These are phyloP conservation scores for Arxiozyma heterogenica DNA, from an alignment of 1,139 yeast species.

Conservation along the genomic window DNA sequence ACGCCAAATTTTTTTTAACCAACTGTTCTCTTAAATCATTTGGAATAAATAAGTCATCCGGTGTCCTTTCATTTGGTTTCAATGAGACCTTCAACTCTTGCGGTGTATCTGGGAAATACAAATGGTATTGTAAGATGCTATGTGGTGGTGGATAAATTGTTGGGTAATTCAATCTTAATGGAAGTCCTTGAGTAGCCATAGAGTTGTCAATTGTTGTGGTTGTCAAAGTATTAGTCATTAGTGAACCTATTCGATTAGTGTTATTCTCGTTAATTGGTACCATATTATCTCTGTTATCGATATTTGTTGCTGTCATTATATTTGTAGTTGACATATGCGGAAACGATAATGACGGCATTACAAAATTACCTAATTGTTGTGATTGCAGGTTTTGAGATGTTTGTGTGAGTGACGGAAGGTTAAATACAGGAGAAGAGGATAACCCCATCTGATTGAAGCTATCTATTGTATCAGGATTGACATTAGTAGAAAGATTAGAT, in stretches of 20 bases:
- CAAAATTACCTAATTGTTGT: background rate
- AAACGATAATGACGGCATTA: background rate
- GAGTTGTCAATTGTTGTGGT: background rate
- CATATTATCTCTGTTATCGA: background rate
- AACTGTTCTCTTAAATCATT: conserved; percentile 63
- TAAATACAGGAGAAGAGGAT: background rate
- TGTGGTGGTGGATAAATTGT: conserved; percentile 30
- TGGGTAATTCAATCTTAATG: conserved; percentile 17
- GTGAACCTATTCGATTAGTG: background rate
- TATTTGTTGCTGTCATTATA: background rate
- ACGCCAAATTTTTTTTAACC: conserved; percentile 70
- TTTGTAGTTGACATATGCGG: background rate
- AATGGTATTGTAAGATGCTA: conserved; percentile 64
- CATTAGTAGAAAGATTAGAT: background rate
- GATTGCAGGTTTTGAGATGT: background rate
- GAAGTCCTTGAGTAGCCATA: background rate
- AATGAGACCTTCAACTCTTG: conserved; percentile 55
- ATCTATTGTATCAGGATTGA: conserved; percentile 1
- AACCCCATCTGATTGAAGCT: conserved; percentile 4
- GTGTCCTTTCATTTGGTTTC: conserved; percentile 60
- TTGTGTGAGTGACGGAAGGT: conserved; percentile 1
- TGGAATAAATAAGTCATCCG: conserved; percentile 62
- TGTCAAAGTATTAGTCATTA: background rate
- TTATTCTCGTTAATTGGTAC: background rate
- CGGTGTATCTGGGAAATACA: conserved; percentile 85